Evolutionary conservation across 2,329 filamentous ascomycete genomes (phyloP).

Genomic region (Aspergillus pseudotamarii): DNA sequence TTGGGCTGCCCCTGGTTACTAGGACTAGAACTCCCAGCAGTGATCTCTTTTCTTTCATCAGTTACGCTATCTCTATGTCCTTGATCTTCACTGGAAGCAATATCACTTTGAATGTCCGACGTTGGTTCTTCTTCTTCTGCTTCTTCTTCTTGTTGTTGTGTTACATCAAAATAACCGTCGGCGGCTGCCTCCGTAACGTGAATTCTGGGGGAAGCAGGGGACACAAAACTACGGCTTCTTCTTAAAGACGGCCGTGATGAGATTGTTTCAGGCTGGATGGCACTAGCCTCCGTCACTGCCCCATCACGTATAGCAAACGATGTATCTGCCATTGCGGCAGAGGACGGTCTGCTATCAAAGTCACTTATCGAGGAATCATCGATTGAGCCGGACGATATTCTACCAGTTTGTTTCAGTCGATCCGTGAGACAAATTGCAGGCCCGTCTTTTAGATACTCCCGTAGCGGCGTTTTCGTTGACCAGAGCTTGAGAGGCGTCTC

Average conservation of each 20-base stretch:
- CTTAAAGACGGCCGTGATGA: constrained; percentile 23
- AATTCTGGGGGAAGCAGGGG: constrained; percentile 28
- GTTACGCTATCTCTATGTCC: neutral
- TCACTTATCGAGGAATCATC: constrained; percentile 36
- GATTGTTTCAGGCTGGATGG: constrained; percentile 8
- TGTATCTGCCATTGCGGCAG: constrained; percentile 10
- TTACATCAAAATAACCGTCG: constrained; percentile 24
- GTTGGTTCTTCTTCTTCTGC: constrained; percentile 10
- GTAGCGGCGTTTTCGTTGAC: constrained; percentile 31
- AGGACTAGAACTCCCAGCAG: constrained; percentile 10
- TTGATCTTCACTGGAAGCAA: neutral
- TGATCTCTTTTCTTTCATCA: constrained; percentile 5
- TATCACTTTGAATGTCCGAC: constrained; percentile 5
- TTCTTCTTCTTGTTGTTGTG: neutral
- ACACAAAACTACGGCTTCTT: constrained; percentile 28
- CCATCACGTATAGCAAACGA: neutral
- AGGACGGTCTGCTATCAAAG: constrained; percentile 31
- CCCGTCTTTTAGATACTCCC: constrained; percentile 59
- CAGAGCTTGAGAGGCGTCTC: constrained; percentile 37
- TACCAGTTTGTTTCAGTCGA: constrained; percentile 44
- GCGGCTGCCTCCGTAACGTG: constrained; percentile 32
- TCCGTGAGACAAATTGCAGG: constrained; percentile 59
- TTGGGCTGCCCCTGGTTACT: neutral
- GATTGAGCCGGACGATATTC: constrained; percentile 25
- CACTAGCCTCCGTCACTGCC: neutral